Percentiles rank a stretch among this genome's conserved stretches.
These are phyloP conservation scores for Candida golubevii DNA, from an alignment of 805 yeast genomes.

Conservation along the genomic window DNA sequence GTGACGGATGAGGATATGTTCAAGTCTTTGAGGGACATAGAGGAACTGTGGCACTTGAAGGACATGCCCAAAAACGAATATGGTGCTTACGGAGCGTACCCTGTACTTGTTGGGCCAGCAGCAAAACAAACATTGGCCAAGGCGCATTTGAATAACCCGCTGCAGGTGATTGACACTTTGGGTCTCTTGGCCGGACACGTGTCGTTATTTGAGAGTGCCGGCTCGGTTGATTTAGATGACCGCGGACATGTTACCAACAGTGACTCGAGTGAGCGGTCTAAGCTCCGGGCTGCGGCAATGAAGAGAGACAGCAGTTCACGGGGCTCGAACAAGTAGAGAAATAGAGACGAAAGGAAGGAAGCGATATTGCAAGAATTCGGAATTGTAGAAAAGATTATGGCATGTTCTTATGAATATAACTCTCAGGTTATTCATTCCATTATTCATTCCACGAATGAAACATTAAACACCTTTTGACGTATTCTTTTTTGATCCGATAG, in stretches of 20 bases:
- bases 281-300: conserved; percentile 26
- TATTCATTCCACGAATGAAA: no score
- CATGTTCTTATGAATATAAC: no score
- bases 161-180: conserved; percentile 77
- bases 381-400: no score
- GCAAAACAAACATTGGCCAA: conserved; percentile 81
- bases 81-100: conserved; percentile 62
- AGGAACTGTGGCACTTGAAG: conserved; percentile 45
- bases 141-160: conserved; percentile 79
- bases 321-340: background rate
- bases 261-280: conserved; percentile 40
- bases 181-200: conserved; percentile 78
- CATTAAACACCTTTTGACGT: no score
- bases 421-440: no score
- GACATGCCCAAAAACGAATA: conserved; percentile 41
- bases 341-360: no score
- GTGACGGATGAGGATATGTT: conserved; percentile 98
- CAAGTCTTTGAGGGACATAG: conserved; percentile 62
- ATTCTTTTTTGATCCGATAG: no score
- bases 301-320: conserved; percentile 7
- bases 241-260: conserved; percentile 63
- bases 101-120: conserved; percentile 92
- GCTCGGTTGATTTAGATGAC: conserved; percentile 70
- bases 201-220: conserved; percentile 72
- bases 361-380: no score